These are phyloP conservation scores for Fusarium sp. DNA, from an alignment of 2,329 filamentous ascomycete genomes.

Conservation along the genomic window DNA sequence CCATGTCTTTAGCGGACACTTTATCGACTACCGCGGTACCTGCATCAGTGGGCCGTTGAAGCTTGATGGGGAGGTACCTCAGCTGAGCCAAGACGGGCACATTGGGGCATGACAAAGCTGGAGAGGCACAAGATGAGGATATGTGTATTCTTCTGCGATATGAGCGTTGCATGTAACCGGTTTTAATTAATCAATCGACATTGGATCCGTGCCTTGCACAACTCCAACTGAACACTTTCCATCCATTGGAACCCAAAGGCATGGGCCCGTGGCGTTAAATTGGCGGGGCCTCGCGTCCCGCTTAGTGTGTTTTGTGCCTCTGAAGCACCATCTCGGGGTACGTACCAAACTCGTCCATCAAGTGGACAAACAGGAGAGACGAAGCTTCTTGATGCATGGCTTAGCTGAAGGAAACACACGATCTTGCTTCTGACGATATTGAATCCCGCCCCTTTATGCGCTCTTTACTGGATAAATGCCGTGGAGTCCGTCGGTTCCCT, in stretches of 20 bases:
- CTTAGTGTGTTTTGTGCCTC: slow-evolving; percentile 30
- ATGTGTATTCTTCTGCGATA: neutral
- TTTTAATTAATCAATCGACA: neutral
- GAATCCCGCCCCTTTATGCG: neutral
- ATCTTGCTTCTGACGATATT: neutral
- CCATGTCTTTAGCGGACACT: slow-evolving; percentile 23
- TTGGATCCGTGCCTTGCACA: neutral
- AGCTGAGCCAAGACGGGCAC: neutral
- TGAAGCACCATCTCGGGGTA: slow-evolving; percentile 1
- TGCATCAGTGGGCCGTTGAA: slow-evolving; percentile 35
- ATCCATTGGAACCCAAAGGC: slow-evolving; percentile 15
- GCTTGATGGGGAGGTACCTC: neutral
- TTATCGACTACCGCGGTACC: slow-evolving; percentile 31
- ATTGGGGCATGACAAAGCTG: neutral
- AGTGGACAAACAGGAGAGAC: neutral
- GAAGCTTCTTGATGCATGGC: neutral
- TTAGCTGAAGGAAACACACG: neutral
- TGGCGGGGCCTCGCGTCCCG: slow-evolving; percentile 32
- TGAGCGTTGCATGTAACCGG: neutral
- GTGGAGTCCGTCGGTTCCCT: slow-evolving; percentile 11
- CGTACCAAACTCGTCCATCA: neutral
- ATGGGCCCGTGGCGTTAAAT: slow-evolving; percentile 36
- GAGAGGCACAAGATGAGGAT: neutral
- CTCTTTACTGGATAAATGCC: neutral
- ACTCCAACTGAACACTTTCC: neutral